Conservation (phyloP, 1,284 basidiomycete species). For the Ceratobasidium sp. region DNA sequence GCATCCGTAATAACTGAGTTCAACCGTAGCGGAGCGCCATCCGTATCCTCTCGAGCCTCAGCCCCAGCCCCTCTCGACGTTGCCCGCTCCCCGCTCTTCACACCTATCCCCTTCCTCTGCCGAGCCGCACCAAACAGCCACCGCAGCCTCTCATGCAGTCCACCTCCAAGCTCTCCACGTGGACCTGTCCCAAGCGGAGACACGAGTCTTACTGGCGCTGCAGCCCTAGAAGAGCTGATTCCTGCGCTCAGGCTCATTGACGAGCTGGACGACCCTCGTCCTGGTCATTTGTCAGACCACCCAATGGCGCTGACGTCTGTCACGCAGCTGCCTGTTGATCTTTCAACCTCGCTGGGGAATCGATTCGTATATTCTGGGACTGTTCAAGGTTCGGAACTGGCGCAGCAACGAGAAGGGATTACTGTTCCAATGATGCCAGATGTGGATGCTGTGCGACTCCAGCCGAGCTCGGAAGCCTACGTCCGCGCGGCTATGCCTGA, state of each 20-base stretch:
- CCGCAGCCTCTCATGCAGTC: slow-evolving; percentile 69
- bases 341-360: slow-evolving; percentile 13
- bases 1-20: slow-evolving; percentile 17
- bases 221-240: slow-evolving; percentile 45
- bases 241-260: slow-evolving; percentile 75
- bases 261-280: slow-evolving; percentile 82
- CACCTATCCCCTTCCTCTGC: slow-evolving; percentile 85
- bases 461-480: slow-evolving; percentile 43
- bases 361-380: slow-evolving; percentile 33
- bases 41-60: slow-evolving; percentile 57
- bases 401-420: background rate
- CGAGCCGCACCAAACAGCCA: slow-evolving; percentile 71
- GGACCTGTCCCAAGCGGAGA: slow-evolving; percentile 50
- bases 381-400: background rate
- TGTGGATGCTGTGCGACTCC: background rate
- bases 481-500: slow-evolving; percentile 48
- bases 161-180: slow-evolving; percentile 76
- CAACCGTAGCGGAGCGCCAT: slow-evolving; percentile 47
- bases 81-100: slow-evolving; percentile 82
- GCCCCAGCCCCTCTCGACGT: slow-evolving; percentile 59
- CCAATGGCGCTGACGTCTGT: slow-evolving; percentile 76
- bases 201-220: slow-evolving; percentile 51
- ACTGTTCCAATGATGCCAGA: background rate
- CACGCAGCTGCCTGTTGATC: slow-evolving; percentile 56
- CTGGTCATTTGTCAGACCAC: slow-evolving; percentile 83